Base-by-base conservation (phyloP, 2,329 filamentous ascomycete genomes). In the Fusarium solani-melongenae region DNA sequence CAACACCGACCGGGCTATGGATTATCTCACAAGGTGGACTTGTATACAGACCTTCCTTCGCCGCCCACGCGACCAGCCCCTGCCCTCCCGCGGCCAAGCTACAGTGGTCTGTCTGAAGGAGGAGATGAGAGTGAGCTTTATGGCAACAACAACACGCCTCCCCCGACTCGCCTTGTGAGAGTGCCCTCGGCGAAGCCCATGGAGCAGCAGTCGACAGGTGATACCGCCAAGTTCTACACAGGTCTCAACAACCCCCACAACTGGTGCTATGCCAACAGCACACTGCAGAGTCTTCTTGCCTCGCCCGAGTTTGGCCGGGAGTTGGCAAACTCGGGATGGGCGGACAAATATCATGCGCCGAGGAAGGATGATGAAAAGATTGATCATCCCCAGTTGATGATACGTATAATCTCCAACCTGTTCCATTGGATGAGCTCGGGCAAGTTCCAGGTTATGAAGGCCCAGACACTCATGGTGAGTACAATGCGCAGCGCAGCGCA, bases 241-340 rank as follows among this genome's bases (percentile, higher is more conserved):
- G 95, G 96, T 0, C 87, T 98, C 14, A 85, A 91, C 67, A 98
- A 98, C 76, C 93, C 94, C 44, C 90, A 91, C 1, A 92, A 93
- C 55, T 95, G 93, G 73, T 98, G 96, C 81, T 98, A 98, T 79
- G 95, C 96, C 86, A 98, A 98, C 82, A 92, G 94, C n/a, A 92
- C 92, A 0, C 86, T 98, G 29, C 96, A 98, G 82, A 93, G 93
- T 69, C 84, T 98, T 20, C 93, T 93, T 67, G 92, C 92, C 2
- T 96, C 95, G 1, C 79, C 89, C 79, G 83, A 90, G 83, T 88
- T 98, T 88, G 85, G 89, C 83, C 80, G 91, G 83, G 85, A 92
- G 85, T 79, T 92, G 79, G 78, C 94, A 83, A 83, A 89, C 80
- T 81, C 81, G 79, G 77, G 88, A 82, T 87, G 89, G 92, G 75